Evolutionary conservation across 2,329 filamentous ascomycete species (phyloP), one percentile per base, ranked within the genome.

Genomic region (Fusarium sp.): DNA sequence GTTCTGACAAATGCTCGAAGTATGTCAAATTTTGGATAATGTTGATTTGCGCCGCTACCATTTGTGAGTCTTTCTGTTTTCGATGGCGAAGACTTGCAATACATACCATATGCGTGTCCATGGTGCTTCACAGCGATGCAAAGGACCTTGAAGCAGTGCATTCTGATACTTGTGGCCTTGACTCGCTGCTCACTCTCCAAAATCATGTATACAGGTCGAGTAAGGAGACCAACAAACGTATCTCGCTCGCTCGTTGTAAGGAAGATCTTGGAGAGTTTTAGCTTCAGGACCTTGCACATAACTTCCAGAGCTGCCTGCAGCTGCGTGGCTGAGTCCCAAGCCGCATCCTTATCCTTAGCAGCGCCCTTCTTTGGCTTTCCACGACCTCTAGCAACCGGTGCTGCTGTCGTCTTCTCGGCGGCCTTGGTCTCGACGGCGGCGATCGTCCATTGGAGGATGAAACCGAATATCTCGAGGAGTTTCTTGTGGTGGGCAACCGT

Each of bases 111-210:
- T 72, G 92, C 96, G 80, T 99, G 96, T 3, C 96, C 96, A 78
- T 99, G 96, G 77, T 98, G 94, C 83, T 99, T 99, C 65, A 99
- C 90, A 37, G 97, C 94, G 74, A 98, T 93, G 77, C 96, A 99
- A 10, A 99, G 84, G 22, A 98, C 94, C 80, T 97, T 97, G 86
- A 98, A 99, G 61, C 92, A 93, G 81, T 98, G 94, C 93, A 98
- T 98, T 49, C 94, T 90, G 67, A 98, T 95, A 7, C 92, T 85
- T 27, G 91, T 96, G 75, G 88, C 92, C 84, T 98, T 99, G 70
- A 94, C 92, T 66, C 96, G 89, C 77, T 94, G 91, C 80, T 99
- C 96, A 79, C 92, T 98, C 82, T 99, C 96, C 44, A 99, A 85
- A 25, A 99, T 88, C 81, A 98, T 89, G 80, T 98, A 99, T 13